These are phyloP conservation scores for Euphorbia pulcherrima DNA, from an alignment of 345 rosid genomes.

Conservation along the genomic window DNA sequence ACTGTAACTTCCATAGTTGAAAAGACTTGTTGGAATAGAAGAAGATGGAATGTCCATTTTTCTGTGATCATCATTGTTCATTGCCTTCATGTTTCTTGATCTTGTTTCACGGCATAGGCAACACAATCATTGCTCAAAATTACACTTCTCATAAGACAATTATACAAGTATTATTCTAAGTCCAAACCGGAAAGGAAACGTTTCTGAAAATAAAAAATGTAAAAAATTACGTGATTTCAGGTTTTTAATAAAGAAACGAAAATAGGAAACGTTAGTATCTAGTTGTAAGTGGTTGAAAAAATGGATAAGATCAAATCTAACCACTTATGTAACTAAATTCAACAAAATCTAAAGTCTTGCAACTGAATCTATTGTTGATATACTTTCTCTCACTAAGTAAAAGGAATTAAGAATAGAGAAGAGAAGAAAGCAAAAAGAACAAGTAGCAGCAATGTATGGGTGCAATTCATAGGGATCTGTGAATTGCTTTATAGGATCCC, in stretches of 20 bases:
- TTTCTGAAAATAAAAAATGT: too few relatives aligned
- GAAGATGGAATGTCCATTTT: conserved; percentile 49
- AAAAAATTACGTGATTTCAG: too few relatives aligned
- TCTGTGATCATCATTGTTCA: conserved; percentile 43
- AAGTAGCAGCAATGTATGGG: conserved; percentile 55
- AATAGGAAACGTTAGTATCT: too few relatives aligned
- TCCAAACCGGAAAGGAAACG: too few relatives aligned
- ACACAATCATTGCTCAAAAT: conserved; percentile 64
- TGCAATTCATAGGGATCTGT: conserved; percentile 96
- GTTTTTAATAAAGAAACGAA: conserved; percentile 21
- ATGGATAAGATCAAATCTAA: conserved; percentile 39
- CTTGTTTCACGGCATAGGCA: conserved; percentile 27
- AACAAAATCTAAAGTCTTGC: conserved; percentile 34
- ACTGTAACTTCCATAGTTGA: conserved; percentile 46
- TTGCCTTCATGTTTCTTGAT: conserved; percentile 47
- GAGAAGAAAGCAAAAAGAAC: conserved; percentile 63
- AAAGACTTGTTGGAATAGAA: conserved; percentile 31
- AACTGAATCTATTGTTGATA: conserved; percentile 25
- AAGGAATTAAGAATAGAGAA: conserved; percentile 28
- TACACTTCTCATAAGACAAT: conserved; percentile 32
- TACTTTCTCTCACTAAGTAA: too few relatives aligned
- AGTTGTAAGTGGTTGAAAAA: conserved; percentile 28
- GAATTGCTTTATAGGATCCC: too few relatives aligned
- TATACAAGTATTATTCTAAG: conserved; percentile 17
- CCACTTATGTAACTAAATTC: conserved; percentile 21